Conservation (phyloP, 2,329 filamentous ascomycete genomes). For the Diaporthe nobilis region DNA sequence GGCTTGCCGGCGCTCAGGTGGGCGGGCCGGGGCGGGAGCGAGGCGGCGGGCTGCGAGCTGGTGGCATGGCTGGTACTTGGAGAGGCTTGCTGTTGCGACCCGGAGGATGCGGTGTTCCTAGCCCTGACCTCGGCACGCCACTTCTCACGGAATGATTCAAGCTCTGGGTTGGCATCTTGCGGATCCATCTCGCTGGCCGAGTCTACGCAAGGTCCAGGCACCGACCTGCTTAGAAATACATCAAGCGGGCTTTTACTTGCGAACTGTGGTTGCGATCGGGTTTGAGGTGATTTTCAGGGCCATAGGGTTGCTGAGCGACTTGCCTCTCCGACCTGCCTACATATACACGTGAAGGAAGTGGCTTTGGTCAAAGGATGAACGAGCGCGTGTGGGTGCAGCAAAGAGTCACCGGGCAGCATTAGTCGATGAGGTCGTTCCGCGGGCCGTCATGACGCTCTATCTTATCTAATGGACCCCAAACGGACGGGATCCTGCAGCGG, state of each 20-base stretch:
- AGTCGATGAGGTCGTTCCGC: slow-evolving; percentile 7
- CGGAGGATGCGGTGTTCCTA: slow-evolving; percentile 48
- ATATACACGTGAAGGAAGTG: not conserved
- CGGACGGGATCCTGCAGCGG: slow-evolving; percentile 3
- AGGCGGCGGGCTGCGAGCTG: slow-evolving; percentile 41
- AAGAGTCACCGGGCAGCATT: not conserved
- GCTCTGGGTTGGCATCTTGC: slow-evolving; percentile 73
- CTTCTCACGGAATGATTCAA: slow-evolving; percentile 87
- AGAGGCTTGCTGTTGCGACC: not conserved
- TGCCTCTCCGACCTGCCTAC: not conserved
- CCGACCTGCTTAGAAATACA: slow-evolving; percentile 39
- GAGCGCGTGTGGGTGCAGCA: not conserved
- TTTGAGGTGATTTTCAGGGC: not conserved
- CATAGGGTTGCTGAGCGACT: not conserved
- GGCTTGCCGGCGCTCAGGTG: slow-evolving; percentile 43
- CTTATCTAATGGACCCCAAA: slow-evolving; percentile 32
- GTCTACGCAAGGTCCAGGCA: not conserved
- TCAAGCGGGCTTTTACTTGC: not conserved
- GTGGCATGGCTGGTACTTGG: slow-evolving; percentile 31
- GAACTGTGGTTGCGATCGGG: not conserved
- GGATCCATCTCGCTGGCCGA: slow-evolving; percentile 44
- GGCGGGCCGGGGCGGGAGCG: slow-evolving; percentile 44
- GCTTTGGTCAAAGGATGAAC: not conserved
- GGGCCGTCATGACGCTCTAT: slow-evolving; percentile 26
- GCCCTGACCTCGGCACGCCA: slow-evolving; percentile 85